phyloP scores from a whole-genome alignment of 495 filamentous ascomycete genomes.

The Lasiosphaeria ovina region DNA sequence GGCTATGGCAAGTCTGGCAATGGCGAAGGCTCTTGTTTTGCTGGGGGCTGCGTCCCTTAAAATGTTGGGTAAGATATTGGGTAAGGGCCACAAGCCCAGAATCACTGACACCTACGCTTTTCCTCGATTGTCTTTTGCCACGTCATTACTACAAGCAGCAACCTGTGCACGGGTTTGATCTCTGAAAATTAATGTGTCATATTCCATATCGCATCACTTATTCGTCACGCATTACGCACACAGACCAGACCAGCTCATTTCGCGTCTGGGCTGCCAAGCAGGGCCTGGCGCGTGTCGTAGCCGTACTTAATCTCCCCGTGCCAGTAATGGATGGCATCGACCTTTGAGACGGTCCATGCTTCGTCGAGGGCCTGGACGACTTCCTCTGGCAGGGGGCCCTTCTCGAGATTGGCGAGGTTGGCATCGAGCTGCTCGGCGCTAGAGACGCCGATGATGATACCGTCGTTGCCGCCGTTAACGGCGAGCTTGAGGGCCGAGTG shows the following conservation, averaged over 20 bases:
- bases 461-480: conserved; percentile 63
- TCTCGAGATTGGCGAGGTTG: conserved; percentile 77
- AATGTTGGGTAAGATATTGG: too few relatives aligned
- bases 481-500: conserved; percentile 77
- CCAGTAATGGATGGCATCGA: conserved; percentile 71
- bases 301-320: conserved; percentile 71
- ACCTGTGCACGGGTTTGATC: too few relatives aligned
- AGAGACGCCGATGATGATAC: conserved; percentile 77
- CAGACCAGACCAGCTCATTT: conserved; percentile 22
- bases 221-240: too few relatives aligned
- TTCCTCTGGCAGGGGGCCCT: conserved; percentile 83
- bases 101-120: too few relatives aligned
- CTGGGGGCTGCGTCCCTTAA: too few relatives aligned
- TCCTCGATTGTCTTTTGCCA: not conserved
- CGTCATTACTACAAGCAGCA: not conserved
- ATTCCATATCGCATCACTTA: too few relatives aligned
- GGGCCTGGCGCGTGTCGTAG: conserved; percentile 66
- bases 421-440: conserved; percentile 69
- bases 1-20: too few relatives aligned
- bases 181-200: too few relatives aligned
- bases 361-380: conserved; percentile 77
- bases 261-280: conserved; percentile 49
- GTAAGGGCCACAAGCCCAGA: too few relatives aligned
- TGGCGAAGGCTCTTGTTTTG: too few relatives aligned
- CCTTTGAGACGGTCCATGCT: conserved; percentile 67